Evolutionary conservation across 2,329 filamentous ascomycete species (phyloP), one percentile per base, ranked within the genome.

Genomic region (Trichothecium roseum): DNA sequence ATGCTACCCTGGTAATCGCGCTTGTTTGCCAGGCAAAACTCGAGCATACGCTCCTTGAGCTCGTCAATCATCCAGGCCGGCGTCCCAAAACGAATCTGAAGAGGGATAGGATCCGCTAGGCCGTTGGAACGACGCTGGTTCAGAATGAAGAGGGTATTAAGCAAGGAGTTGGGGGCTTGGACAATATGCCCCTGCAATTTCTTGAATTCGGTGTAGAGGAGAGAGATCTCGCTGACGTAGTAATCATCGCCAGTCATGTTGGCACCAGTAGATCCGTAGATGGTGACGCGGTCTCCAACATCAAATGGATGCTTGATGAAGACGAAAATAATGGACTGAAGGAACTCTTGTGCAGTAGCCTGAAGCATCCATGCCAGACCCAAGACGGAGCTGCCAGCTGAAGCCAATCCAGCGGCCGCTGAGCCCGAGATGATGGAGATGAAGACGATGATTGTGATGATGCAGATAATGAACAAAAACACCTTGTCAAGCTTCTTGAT

Each of bases 281-380:
- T 75, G 1, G 82, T 85, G 6, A 96, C 85, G 48, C 89, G 80
- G 55, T 96, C 89, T 36, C 89, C 89, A 4, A 95, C 88, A 56
- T 96, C 89, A 48, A 95, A 96, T 1, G 89, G 89, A 54, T 96
- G 89, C 64, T 95, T 95, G 60, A 95, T 81, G 48, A 95, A 94
- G 45, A 95, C 88, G 53, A 95, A 95, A 46, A 95, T 84, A 52
- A 89, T 77, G 8, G 87, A 94, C 60, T 94, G 87, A 3, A 95
- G 66, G 46, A 96, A 94, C 52, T 96, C 89, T 52, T 94, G 87
- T 0, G 89, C 89, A 0, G 89, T 95, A 1, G 84, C 83, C 40
- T 87, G 85, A 47, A 96, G 85, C 37, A 95, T 68, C 89, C 89
- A 96, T 0, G 86, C 88, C 2, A 95, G 68, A 37, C 87, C 89